A percentile compares a stretch with the other conserved stretches of the same genome.
These are phyloP conservation scores for Tausonia pullulans DNA, from an alignment of 1,284 basidiomycete species.

Conservation along the genomic window DNA sequence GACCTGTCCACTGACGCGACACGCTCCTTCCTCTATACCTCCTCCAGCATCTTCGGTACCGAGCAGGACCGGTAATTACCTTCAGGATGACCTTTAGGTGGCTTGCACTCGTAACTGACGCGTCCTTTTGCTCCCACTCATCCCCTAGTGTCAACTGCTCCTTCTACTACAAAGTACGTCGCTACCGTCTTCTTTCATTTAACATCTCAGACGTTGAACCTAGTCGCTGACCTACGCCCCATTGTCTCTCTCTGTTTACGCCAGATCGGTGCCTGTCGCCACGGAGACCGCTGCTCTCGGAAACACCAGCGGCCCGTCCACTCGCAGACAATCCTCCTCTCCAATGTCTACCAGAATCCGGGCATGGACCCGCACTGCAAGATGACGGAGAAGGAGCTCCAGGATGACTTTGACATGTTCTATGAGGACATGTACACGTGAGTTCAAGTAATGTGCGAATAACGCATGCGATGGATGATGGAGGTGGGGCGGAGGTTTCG, in stretches of 20 bases:
- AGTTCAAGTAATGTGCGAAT: constrained; percentile 16
- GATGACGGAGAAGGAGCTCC: constrained; percentile 72
- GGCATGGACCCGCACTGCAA: constrained; percentile 82
- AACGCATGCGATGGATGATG: not conserved
- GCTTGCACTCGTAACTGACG: not conserved
- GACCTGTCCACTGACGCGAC: no score
- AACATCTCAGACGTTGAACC: constrained; percentile 16
- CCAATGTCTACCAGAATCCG: constrained; percentile 99
- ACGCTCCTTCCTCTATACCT: no score
- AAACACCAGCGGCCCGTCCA: constrained; percentile 97
- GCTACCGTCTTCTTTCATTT: constrained; percentile 12
- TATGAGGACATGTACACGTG: constrained; percentile 85
- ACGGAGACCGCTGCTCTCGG: constrained; percentile 89
- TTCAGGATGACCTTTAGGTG: not conserved
- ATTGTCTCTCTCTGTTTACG: not conserved
- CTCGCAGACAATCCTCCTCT: constrained; percentile 91
- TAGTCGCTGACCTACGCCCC: not conserved
- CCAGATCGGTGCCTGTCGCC: constrained; percentile 86
- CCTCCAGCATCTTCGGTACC: constrained; percentile 15
- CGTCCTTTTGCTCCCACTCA: not conserved
- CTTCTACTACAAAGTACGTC: constrained; percentile 78
- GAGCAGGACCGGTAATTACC: constrained; percentile 13
- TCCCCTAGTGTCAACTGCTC: constrained; percentile 67
- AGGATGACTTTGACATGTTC: constrained; percentile 92
- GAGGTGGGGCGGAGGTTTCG: no score